Base-by-base conservation (phyloP, 2,329 filamentous ascomycete genomes). In the Rasamsonia emersonii region DNA sequence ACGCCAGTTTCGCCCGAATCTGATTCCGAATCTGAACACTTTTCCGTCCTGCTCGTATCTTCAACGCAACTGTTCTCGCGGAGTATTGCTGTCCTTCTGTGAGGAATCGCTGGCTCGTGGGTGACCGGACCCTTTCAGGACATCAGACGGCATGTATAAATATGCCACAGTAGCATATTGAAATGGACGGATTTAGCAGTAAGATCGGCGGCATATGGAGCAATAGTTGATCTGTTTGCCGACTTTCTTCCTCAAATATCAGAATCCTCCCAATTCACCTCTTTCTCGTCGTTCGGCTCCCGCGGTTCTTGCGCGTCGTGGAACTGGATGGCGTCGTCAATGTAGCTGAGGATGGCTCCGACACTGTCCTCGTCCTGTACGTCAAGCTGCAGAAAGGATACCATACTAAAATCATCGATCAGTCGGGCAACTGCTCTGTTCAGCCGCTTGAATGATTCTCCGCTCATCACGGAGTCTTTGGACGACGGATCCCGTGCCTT, bases 331-430 rank as follows among this genome's bases (percentile, higher is more conserved):
- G 84, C 83, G 61, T 95, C 86, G 56, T 95, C 88, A 46, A 95
- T 91, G 62, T 93, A 86, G 66, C 86, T 93, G 46, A 95, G 61
- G 16, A 94, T 80, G 2, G 72, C 78, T 1, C 73, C 80, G 3
- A 96, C 79, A 51, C 89, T 96, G 49, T 96, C 86, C 62, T 96
- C 89, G 49, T 93, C 79, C 44, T 91, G 82, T 17, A 80, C 82
- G 52, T 96, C 84, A 26, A 96, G 68, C 63, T 88, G 85, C 36
- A 95, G 68, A 54, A 94, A 98, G 28, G 84, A 93, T 9, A 98
- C 85, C 85, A 98, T 93, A 64, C 86, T 93, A 63, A 95, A 98
- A 59, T 86, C 91, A 58, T 96, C 91, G 44, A 98, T 94, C 43
- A 98, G 66, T 32, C 83, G 77, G 1, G 84, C 91, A 4, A 98